Evolutionary conservation across 257 asterid species (phyloP), one percentile per base, ranked within the genome.

Genomic region (Marsdenia floribunda): DNA sequence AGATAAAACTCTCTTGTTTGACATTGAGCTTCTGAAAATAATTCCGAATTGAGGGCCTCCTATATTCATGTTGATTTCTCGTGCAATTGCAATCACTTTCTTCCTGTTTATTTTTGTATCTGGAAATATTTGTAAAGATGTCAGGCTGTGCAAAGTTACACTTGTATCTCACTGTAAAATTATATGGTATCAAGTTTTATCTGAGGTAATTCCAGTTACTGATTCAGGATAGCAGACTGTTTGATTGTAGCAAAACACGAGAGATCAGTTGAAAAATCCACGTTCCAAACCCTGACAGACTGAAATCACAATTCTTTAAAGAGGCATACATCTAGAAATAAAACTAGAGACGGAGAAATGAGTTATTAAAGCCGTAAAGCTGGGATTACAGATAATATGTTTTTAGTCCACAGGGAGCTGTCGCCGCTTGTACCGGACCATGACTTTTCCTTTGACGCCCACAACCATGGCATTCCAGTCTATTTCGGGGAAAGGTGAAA

Each of bases 1-100:
- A 65, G 98, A 94, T 76, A 94, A 94, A 75, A 90, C 99, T 47
- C 98, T 94, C 78, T 87, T 94, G 80, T 94, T 94, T 55, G 99
- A 94, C 73, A 92, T 94, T 65, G 98, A 94, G 85, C 97, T 94
- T 73, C 78, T 94, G 6, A 94, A 90, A 78, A 92, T 94, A 52
- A 72, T 90, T 42, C 89, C 98, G 1, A 89, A 69, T n/a, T 90
- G 90, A 85, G 78, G 78, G 81, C 60, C 65, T 33, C 5, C 60
- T 7, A 12, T 54, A 15, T 11, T 21, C 26, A 37, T 66, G 50
- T 19, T 18, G 19, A 22, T 64, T 33, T 35, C 47, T 35, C 35
- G 69, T 29, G 33, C 33, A 29, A 29, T 29, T 29, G n/a, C 47
- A 15, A 33, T 33, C 22, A 2, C 10, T 65, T 66, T 11, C 26